Evolutionary conservation across 495 filamentous ascomycete genomes (phyloP).

Genomic region (Penicillium ucsense): DNA sequence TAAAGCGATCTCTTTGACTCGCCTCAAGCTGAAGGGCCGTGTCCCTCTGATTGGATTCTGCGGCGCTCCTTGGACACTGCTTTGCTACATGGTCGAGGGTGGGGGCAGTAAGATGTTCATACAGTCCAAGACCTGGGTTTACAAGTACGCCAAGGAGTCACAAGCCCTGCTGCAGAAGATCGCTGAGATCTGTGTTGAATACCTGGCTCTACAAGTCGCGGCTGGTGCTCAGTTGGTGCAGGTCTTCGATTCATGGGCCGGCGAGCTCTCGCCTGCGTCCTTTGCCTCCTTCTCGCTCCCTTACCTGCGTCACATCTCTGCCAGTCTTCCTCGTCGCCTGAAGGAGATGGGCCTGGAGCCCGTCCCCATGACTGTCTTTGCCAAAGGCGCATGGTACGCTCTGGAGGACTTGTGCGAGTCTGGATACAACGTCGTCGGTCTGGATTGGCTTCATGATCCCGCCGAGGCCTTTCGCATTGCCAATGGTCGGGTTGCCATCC

Average conservation of each 20-base stretch:
- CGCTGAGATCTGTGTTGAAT: conserved; percentile 83
- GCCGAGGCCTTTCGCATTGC: conserved; percentile 72
- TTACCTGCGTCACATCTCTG: conserved; percentile 74
- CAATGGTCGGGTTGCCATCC: conserved; percentile 65
- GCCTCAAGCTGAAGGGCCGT: conserved; percentile 74
- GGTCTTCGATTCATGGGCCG: conserved; percentile 99
- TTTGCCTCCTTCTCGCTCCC: conserved; percentile 81
- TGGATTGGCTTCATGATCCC: conserved; percentile 93
- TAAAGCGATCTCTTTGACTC: conserved; percentile 83
- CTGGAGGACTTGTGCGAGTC: conserved; percentile 77
- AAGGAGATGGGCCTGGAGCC: conserved; percentile 60
- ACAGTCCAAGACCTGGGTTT: conserved; percentile 90
- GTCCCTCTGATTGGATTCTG: conserved; percentile 97
- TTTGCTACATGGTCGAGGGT: conserved; percentile 98
- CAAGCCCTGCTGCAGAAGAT: conserved; percentile 83
- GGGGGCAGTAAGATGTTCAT: conserved; percentile 90
- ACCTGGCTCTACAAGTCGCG: conserved; percentile 81
- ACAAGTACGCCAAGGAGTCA: conserved; percentile 71
- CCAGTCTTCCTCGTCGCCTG: conserved; percentile 62
- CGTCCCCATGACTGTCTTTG: conserved; percentile 98
- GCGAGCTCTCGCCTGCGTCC: conserved; percentile 72
- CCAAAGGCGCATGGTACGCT: conserved; percentile 98
- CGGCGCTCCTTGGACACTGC: conserved; percentile 89
- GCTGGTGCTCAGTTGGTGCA: conserved; percentile 89
- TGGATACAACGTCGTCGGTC: conserved; percentile 84